Conservation (phyloP, 805 yeast genomes). For the Teunomyces panamensis region DNA sequence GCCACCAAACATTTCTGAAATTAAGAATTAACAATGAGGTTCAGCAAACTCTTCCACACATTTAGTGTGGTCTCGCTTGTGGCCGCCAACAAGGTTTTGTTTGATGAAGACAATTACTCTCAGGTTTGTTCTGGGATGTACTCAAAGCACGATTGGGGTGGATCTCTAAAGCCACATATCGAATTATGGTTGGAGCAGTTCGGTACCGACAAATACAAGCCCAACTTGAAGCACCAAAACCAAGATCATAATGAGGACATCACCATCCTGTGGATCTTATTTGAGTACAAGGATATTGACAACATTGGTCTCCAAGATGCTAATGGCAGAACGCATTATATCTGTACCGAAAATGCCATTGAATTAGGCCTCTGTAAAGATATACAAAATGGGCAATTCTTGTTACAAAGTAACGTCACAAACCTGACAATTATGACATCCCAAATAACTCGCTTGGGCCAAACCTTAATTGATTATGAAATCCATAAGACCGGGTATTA, state of each 20-base stretch:
- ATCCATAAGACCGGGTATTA: conserved; percentile 83
- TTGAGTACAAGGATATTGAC: conserved; percentile 77
- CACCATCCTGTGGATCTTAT: conserved; percentile 65
- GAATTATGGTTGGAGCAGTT: conserved; percentile 26
- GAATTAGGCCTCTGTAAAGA: conserved; percentile 49
- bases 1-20: neutral
- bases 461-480: conserved; percentile 58
- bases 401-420: conserved; percentile 47
- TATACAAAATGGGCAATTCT: conserved; percentile 58
- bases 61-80: conserved; percentile 5
- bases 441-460: conserved; percentile 54
- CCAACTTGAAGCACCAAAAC: conserved; percentile 17
- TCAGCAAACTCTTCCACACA: neutral
- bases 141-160: conserved; percentile 83
- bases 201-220: conserved; percentile 26
- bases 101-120: conserved; percentile 45
- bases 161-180: conserved; percentile 58
- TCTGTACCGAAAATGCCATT: conserved; percentile 76
- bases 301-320: conserved; percentile 55
- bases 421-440: conserved; percentile 57
- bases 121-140: conserved; percentile 91
- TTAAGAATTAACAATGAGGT: neutral
- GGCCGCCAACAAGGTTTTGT: conserved; percentile 44
- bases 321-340: conserved; percentile 50
- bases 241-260: conserved; percentile 34